Evolutionary conservation across 1,139 yeast genomes (phyloP), one percentile per base, ranked within the genome.

Genomic region (Nakaseomyces nivariensis): DNA sequence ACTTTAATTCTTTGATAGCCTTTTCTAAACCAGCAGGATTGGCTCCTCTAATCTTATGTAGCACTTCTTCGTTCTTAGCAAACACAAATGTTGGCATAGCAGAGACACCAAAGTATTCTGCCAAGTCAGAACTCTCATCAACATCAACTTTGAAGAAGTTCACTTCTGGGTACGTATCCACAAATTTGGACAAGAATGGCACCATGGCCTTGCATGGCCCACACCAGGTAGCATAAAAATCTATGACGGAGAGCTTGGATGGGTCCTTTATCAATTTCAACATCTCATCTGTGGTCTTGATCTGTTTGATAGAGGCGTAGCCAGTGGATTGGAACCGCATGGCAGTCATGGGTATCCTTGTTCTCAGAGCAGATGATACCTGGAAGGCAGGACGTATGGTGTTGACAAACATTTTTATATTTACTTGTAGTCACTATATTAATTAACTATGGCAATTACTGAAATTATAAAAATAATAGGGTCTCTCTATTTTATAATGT

Each of bases 161-260:
- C 45, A 81, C 84, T 54, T 70, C 68, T 51, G 66, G 74, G 56
- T 67, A 68, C 45, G 66, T 63, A n/a, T 71, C 66, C 37, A 73
- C 68, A 56, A 85, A 77, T 67, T 84, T 81, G 56, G 84, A 87
- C 59, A 87, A 71, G 57, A 81, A 68, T 52, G 96, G 96, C 34
- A 90, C 79, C 68, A 88, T 81, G 63, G 85, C 85, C 68, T 84
- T 85, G 72, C 96, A 88, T 43, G 96, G 96, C 50, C 92, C 95
- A 72, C 96, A 88, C 96, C 96, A 88, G 48, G 84, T 78, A 49
- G 96, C 96, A 63, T 77, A 83, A 68, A 86, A 88, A 68, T 88
- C 96, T 54, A 87, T 84, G 37, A 86, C 78, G 44, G 85, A 80
- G 58, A 82, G 72, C 46, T 82, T 81, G 45, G 36, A 22, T 10